A percentile compares a stretch with the other conserved stretches of the same genome.
These are phyloP conservation scores for Micromonas commoda DNA, from an alignment of 139 green algal species.

Conservation along the genomic window DNA sequence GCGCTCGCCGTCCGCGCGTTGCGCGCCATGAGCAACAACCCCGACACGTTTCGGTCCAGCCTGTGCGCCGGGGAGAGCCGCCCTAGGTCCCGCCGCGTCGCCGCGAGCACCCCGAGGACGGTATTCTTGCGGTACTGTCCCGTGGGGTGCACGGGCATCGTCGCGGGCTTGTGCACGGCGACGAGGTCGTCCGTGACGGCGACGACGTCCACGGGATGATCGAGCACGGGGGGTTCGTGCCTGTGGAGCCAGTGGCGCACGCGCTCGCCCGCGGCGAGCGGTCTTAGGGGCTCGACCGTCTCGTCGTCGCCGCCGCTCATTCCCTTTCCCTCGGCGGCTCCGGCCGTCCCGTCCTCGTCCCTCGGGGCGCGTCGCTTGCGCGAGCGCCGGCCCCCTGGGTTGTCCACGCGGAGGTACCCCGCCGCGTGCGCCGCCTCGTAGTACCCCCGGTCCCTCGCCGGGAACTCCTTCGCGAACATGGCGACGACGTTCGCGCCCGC, in stretches of 20 bases:
- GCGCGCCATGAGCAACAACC: constrained; percentile 73
- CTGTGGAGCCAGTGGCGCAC: constrained; percentile 70
- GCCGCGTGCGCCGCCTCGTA: constrained; percentile 52
- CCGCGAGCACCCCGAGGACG: constrained; percentile 65
- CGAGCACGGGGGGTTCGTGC: constrained; percentile 76
- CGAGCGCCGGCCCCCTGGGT: too few species aligned
- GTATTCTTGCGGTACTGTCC: constrained; percentile 94
- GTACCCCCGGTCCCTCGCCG: constrained; percentile 48
- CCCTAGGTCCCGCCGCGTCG: constrained; percentile 52
- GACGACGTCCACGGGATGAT: constrained; percentile 34
- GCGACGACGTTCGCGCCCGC: constrained; percentile 57
- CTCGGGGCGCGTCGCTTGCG: constrained; percentile 2
- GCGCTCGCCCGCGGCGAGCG: constrained; percentile 44
- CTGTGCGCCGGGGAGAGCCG: constrained; percentile 47
- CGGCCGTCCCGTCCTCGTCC: neutral
- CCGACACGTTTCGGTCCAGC: constrained; percentile 80
- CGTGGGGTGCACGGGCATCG: constrained; percentile 75
- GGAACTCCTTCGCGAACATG: constrained; percentile 66
- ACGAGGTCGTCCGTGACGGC: constrained; percentile 36
- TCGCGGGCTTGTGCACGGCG: constrained; percentile 70
- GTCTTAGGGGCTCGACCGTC: neutral
- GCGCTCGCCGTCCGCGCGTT: constrained; percentile 48
- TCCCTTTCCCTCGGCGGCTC: constrained; percentile 22
- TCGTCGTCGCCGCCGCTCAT: neutral
- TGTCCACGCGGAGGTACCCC: constrained; percentile 4